Evolutionary conservation across 805 yeast species (phyloP).

Genomic region (Yamadazyma scolyti): DNA sequence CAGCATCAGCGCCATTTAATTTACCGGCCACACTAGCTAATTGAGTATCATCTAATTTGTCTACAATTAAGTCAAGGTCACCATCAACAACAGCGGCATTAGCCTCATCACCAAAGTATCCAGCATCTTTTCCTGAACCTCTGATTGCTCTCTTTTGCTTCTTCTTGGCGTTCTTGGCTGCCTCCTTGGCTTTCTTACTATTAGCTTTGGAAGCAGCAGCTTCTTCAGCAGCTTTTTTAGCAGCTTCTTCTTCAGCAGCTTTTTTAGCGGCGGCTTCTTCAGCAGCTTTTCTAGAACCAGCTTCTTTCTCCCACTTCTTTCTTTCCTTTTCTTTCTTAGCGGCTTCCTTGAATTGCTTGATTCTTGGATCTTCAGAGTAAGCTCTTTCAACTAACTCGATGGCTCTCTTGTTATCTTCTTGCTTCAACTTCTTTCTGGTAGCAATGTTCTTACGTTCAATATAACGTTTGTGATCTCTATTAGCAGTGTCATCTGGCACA

Average conservation of each 20-base stretch:
- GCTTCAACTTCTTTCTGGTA: slow-evolving; percentile 95
- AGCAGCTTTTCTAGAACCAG: slow-evolving; percentile 95
- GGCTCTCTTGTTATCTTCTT: slow-evolving; percentile 91
- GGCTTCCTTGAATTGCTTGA: slow-evolving; percentile 85
- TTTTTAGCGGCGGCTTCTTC: slow-evolving; percentile 83
- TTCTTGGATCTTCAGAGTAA: slow-evolving; percentile 88
- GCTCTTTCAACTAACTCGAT: slow-evolving; percentile 87
- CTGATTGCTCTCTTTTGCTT: slow-evolving; percentile 91
- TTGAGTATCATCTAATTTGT: slow-evolving; percentile 73
- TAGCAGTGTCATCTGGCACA: slow-evolving; percentile 97
- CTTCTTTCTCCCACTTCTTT: slow-evolving; percentile 96
- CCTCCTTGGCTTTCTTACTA: slow-evolving; percentile 83
- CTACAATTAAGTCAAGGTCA: slow-evolving; percentile 78
- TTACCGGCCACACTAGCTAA: slow-evolving; percentile 71
- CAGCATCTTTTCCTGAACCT: slow-evolving; percentile 74
- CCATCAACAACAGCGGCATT: slow-evolving; percentile 66
- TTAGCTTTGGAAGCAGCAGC: slow-evolving; percentile 57
- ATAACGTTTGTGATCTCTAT: slow-evolving; percentile 99
- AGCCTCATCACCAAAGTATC: slow-evolving; percentile 77
- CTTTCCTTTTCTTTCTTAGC: slow-evolving; percentile 94
- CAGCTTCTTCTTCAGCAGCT: slow-evolving; percentile 83
- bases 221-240: slow-evolving; percentile 71
- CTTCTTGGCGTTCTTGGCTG: slow-evolving; percentile 97
- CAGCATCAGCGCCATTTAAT: slow-evolving; percentile 53
- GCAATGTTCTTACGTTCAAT: slow-evolving; percentile 96